Evolutionary conservation across 495 filamentous ascomycete species (phyloP).

Genomic region (Hypoxylon rickii): DNA sequence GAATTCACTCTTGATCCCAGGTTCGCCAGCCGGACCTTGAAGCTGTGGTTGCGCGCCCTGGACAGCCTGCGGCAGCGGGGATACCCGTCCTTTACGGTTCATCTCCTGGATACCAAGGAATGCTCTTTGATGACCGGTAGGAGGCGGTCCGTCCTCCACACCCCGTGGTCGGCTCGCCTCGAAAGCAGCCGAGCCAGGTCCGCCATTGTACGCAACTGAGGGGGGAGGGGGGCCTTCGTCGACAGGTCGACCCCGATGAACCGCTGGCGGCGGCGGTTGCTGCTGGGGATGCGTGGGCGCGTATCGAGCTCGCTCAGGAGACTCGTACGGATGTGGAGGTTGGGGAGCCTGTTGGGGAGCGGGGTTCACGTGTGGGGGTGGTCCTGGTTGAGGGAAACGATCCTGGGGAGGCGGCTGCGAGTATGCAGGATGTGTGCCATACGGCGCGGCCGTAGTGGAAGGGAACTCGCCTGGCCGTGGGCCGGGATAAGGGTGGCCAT

Average conservation of each 20-base stretch:
- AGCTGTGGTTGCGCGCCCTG: slow-evolving; percentile 85
- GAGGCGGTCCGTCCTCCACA: slow-evolving; percentile 63
- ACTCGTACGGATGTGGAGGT: slow-evolving; percentile 51
- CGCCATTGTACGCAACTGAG: slow-evolving; percentile 48
- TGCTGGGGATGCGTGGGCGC: slow-evolving; percentile 45
- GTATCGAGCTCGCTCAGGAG: slow-evolving; percentile 53
- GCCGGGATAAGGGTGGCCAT: slow-evolving; percentile 45
- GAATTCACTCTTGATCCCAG: slow-evolving; percentile 88
- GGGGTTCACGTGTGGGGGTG: slow-evolving; percentile 46
- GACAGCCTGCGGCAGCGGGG: slow-evolving; percentile 87
- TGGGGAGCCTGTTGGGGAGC: slow-evolving; percentile 42
- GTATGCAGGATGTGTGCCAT: slow-evolving; percentile 53
- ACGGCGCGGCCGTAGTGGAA: slow-evolving; percentile 44
- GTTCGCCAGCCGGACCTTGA: slow-evolving; percentile 73
- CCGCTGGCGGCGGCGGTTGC: slow-evolving; percentile 35
- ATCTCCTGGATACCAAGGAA: slow-evolving; percentile 65
- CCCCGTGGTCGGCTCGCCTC: slow-evolving; percentile 49
- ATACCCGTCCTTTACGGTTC: slow-evolving; percentile 68
- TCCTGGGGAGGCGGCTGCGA: slow-evolving; percentile 49
- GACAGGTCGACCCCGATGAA: slow-evolving; percentile 33
- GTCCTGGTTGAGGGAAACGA: slow-evolving; percentile 51
- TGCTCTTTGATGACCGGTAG: slow-evolving; percentile 48
- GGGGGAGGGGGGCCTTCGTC: slow-evolving; percentile 49
- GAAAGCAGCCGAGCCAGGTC: slow-evolving; percentile 40
- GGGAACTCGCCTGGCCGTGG: slow-evolving; percentile 52